Base-by-base conservation (phyloP, 148 eudicot species). In the Rhododendron molle region DNA sequence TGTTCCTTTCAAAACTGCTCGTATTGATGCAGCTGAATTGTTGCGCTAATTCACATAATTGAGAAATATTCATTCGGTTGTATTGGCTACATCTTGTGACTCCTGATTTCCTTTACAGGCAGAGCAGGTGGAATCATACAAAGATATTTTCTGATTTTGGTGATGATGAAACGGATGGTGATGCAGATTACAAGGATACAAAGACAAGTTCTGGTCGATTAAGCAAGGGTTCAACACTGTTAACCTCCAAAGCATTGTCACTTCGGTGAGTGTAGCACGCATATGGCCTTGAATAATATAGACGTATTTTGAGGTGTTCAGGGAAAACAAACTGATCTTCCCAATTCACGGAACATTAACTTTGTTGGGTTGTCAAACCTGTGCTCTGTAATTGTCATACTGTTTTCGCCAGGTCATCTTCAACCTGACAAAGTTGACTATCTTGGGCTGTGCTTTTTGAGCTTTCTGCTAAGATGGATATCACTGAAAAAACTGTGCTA, bases 121-220 rank as follows among this genome's bases (percentile, higher is more conserved):
- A 85, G 81, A 95, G 98, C 90, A 91, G 90, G 88, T 97, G 99
- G 99, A 95, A 95, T 83, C 95, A 94, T 89, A 94, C 99, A 49
- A 95, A 90, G 86, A 90, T 97, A 85, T 97, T 97, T 90, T 95
- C 98, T 4, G 98, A 95, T 81, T 92, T 91, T 80, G 95, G 86
- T 79, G 96, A 92, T 76, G 96, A 92, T 72, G 88, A 90, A 80
- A 62, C 85, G 0, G 89, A 85, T 26, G 90, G 93, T 84, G 94
- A 91, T 84, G 91, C 88, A 40, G 98, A 92, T 56, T 89, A 88
- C 83, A 87, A 85, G 89, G 93, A 90, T 88, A 88, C 81, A 18
- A 88, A 88, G 86, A 91, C 93, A 76, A 73, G 86, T 69, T 80
- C 89, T 88, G 94, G 96, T 85, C 89, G 89, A 26, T 76, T 86